Evolutionary conservation across 2,329 filamentous ascomycete species (phyloP).

Genomic region (Aspergillus sp.): DNA sequence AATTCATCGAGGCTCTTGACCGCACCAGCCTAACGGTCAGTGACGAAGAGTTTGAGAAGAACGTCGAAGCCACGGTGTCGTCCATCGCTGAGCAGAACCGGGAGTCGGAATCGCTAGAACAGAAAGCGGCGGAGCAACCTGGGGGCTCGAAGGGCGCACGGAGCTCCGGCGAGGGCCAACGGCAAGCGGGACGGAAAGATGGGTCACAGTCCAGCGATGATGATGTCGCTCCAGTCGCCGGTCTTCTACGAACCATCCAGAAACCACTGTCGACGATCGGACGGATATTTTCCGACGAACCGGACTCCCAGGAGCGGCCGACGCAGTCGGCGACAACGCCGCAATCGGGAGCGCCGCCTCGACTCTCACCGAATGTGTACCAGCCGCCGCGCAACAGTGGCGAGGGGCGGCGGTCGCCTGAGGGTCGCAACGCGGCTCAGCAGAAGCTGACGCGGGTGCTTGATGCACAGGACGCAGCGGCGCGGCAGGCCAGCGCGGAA

Average conservation of each 20-base stretch:
- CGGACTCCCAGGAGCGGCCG: slow-evolving; percentile 27
- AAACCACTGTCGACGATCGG: slow-evolving; percentile 84
- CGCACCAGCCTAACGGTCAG: slow-evolving; percentile 85
- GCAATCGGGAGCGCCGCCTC: slow-evolving; percentile 38
- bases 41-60: slow-evolving; percentile 88
- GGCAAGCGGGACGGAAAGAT: slow-evolving; percentile 35
- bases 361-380: slow-evolving; percentile 41
- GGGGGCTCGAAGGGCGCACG: slow-evolving; percentile 45
- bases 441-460: slow-evolving; percentile 36
- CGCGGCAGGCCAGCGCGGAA: slow-evolving; percentile 82
- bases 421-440: slow-evolving; percentile 16
- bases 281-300: slow-evolving; percentile 78
- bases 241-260: slow-evolving; percentile 82
- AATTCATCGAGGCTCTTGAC: slow-evolving; percentile 95
- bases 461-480: slow-evolving; percentile 77
- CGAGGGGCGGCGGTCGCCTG: slow-evolving; percentile 19
- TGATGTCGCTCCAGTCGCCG: slow-evolving; percentile 72
- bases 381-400: slow-evolving; percentile 35
- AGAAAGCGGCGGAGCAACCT: slow-evolving; percentile 38
- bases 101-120: slow-evolving; percentile 40
- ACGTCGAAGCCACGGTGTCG: slow-evolving; percentile 93
- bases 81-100: slow-evolving; percentile 88
- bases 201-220: slow-evolving; percentile 44
- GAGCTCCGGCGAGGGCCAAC: slow-evolving; percentile 52
- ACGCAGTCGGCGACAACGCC: slow-evolving; percentile 33